Percentiles rank a stretch among this genome's conserved stretches.
These are phyloP conservation scores for Favolaschia claudopus DNA, from an alignment of 768 basidiomycete genomes.

Conservation along the genomic window DNA sequence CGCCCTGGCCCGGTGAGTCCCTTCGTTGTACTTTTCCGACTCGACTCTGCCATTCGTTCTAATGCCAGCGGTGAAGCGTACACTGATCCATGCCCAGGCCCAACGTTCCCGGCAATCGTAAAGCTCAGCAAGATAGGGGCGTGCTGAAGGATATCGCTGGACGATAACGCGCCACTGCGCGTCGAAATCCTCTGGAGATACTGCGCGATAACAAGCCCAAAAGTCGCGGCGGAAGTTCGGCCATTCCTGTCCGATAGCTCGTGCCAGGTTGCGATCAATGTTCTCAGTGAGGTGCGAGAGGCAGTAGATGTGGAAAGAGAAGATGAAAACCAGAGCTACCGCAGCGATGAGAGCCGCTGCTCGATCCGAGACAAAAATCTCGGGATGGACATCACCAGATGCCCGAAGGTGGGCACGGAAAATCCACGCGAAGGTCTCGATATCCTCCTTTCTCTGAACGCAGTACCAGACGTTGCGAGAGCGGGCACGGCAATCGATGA, in stretches of 20 bases:
- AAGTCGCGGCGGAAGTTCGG: conserved; percentile 33
- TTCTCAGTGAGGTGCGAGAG: conserved; percentile 40
- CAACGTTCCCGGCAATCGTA: conserved; percentile 39
- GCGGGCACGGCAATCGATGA: conserved; percentile 30
- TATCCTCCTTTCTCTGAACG: conserved; percentile 31
- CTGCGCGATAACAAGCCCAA: conserved; percentile 36
- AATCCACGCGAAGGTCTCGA: conserved; percentile 27
- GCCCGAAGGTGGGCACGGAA: conserved; percentile 32
- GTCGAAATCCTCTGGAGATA: conserved; percentile 40
- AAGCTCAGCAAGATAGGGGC: conserved; percentile 36
- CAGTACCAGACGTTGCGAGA: conserved; percentile 40
- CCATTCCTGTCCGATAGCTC: conserved; percentile 28
- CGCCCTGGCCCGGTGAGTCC: conserved; percentile 32
- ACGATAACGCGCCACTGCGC: conserved; percentile 24
- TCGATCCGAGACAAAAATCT: conserved; percentile 33
- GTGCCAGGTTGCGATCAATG: conserved; percentile 30
- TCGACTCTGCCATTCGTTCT: conserved; percentile 42
- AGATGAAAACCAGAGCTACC: conserved; percentile 20
- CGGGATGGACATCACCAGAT: conserved; percentile 13
- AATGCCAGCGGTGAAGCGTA: conserved; percentile 40
- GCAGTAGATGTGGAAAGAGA: conserved; percentile 36
- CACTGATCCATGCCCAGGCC: conserved; percentile 42
- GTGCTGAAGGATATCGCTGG: conserved; percentile 18
- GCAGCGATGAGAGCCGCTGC: conserved; percentile 27
- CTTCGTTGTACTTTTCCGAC: conserved; percentile 36